Conservation (phyloP, 306 rosid species). For the Styphnolobium japonicum region DNA sequence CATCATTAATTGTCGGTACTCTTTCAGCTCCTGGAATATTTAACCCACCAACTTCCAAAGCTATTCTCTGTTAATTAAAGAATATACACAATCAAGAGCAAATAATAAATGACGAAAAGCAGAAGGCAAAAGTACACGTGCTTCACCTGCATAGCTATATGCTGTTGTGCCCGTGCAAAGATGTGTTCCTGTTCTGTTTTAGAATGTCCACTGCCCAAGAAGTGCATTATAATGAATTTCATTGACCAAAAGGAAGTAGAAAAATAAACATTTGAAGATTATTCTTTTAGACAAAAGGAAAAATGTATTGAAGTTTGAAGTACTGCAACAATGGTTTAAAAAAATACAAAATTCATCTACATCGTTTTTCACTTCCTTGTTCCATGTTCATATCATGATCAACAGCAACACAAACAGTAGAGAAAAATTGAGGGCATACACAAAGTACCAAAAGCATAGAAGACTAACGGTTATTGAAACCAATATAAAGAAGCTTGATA, state of each 20-base stretch:
- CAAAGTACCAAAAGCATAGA: not conserved
- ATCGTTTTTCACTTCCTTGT: not conserved
- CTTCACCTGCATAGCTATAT: constrained; percentile 69
- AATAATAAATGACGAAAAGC: not conserved
- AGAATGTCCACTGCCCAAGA: constrained; percentile 53
- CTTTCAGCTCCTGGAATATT: constrained; percentile 47
- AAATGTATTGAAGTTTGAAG: not conserved
- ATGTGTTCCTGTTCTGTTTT: constrained; percentile 77
- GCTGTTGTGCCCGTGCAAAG: constrained; percentile 74
- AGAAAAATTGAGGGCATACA: not conserved
- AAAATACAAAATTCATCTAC: not conserved
- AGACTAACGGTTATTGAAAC: not conserved
- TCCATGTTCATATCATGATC: not conserved
- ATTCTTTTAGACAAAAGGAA: not conserved
- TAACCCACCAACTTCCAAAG: constrained; percentile 54
- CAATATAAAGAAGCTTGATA: not conserved
- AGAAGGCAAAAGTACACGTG: not conserved
- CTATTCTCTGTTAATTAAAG: constrained; percentile 49
- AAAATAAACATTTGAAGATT: not conserved
- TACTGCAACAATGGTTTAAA: not conserved
- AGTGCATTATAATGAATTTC: constrained; percentile 9
- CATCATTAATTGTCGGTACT: constrained; percentile 30
- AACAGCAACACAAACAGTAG: not conserved
- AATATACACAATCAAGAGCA: not conserved
- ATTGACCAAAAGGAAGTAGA: not conserved